Base-by-base conservation (phyloP, 345 rosid species). In the Citrus trifoliata region DNA sequence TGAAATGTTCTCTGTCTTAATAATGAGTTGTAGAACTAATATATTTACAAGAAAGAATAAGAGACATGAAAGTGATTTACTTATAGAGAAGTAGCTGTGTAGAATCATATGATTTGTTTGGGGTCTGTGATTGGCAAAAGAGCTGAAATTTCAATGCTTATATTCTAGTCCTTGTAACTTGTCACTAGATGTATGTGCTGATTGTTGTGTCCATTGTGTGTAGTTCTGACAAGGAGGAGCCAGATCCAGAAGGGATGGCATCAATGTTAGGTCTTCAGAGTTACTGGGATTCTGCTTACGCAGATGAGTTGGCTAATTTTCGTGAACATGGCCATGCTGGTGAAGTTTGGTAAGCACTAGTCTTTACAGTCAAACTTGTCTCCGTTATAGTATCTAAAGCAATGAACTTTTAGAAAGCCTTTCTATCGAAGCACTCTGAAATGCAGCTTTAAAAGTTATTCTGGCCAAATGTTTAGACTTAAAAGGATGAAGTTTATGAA, bases 261-360 rank as follows among this genome's bases (percentile, higher is more conserved):
- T 94, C 99, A 55, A 85, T 91, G 97, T 88, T 93, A 46, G 99
- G 99, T 77, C 93, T 87, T 56, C 99, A 91, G 81, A 94, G 95
- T 88, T 94, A 96, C 70, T 96, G 99, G 99, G 89, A 96, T 84
- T 81, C 95, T 67, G 97, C 99, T 7, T 96, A 94, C 80, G 92
- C 97, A 0, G 98, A 90, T 78, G 99, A 96, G 88, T 86, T 96
- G 78, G 78, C 93, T 5, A 95, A 92, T 77, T 95, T 93, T 77
- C 88, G 87, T 76, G 98, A 92, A 83, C 99, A 93, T 82, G 99
- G 99, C 64, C 99, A 89, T 78, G 76, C 86, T 18, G 99, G 99
- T 67, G 99, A 96, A 94, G 91, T 94, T 82, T 96, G 99, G 99
- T 96, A 80, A 79, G 76, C 12, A 30, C 72, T 9, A 6, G 75